phyloP scores from a whole-genome alignment of 192 early-diverging fungal species.

The Gaertneriomyces semiglobifer region DNA sequence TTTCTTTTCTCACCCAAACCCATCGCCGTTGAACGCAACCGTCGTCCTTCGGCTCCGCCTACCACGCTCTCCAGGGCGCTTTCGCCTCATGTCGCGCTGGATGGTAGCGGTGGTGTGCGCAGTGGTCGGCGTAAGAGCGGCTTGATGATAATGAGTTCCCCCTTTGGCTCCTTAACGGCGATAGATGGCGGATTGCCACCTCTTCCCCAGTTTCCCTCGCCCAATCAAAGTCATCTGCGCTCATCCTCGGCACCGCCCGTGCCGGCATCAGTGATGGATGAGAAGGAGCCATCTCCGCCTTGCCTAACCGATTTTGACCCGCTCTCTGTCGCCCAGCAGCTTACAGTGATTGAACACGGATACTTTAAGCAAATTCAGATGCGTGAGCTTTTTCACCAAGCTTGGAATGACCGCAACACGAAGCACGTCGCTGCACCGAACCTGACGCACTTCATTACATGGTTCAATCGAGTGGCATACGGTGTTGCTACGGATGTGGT shows the following conservation, averaged over 20 bases:
- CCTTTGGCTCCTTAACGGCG: background rate
- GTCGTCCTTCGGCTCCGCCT: background rate
- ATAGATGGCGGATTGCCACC: too few species aligned
- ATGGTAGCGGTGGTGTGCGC: background rate
- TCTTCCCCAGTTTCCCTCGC: too few species aligned
- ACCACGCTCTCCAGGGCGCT: conserved; percentile 4
- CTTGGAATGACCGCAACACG: conserved; percentile 35
- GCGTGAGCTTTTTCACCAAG: conserved; percentile 57
- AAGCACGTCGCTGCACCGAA: conserved; percentile 13
- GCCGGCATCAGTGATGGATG: background rate
- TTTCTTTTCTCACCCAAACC: background rate
- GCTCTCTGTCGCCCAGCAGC: conserved; percentile 63
- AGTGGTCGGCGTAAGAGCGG: background rate
- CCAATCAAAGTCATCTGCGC: background rate
- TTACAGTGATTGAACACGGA: conserved; percentile 71
- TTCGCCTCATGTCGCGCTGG: conserved; percentile 12
- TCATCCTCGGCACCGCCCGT: background rate
- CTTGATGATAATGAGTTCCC: background rate
- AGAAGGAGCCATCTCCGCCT: background rate
- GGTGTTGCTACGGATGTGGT: conserved; percentile 53
- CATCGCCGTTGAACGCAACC: background rate
- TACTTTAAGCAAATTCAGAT: conserved; percentile 63
- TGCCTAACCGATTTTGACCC: conserved; percentile 53
- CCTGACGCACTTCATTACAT: conserved; percentile 35
- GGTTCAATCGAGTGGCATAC: conserved; percentile 49